phyloP scores from a whole-genome alignment of 257 asterid species.

The Gynochthodes officinalis region DNA sequence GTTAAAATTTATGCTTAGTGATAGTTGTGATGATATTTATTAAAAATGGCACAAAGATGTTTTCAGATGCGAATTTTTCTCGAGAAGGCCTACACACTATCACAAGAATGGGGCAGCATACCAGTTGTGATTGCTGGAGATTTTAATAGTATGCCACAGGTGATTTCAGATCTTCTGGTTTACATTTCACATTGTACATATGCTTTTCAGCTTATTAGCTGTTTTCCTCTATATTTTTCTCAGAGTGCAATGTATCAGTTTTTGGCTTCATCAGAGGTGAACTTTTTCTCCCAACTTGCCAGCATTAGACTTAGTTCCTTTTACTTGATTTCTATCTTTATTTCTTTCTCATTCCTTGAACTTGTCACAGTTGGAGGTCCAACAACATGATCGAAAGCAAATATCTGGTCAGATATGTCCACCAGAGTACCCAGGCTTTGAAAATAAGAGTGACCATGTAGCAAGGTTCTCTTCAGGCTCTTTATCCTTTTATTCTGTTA shows the following conservation, averaged over 20 bases:
- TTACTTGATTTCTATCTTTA: slow-evolving; percentile 8
- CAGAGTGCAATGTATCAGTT: slow-evolving; percentile 89
- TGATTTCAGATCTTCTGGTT: slow-evolving; percentile 16
- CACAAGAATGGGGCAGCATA: slow-evolving; percentile 76
- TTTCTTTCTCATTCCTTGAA: slow-evolving; percentile 7
- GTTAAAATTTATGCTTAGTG: not conserved
- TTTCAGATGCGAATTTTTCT: slow-evolving; percentile 68
- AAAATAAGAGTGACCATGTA: slow-evolving; percentile 19
- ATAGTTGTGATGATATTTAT: not conserved
- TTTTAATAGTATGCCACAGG: slow-evolving; percentile 77
- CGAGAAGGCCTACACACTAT: slow-evolving; percentile 68
- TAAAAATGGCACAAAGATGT: not conserved
- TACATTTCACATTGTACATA: not conserved
- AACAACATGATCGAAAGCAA: slow-evolving; percentile 56
- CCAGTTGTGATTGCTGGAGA: slow-evolving; percentile 77
- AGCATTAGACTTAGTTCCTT: slow-evolving; percentile 10
- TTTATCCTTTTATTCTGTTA: not conserved
- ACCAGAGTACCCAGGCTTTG: slow-evolving; percentile 21
- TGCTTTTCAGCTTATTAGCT: slow-evolving; percentile 15
- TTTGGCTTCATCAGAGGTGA: slow-evolving; percentile 69
- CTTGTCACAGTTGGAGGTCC: slow-evolving; percentile 57
- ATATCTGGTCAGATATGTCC: slow-evolving; percentile 67
- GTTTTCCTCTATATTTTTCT: slow-evolving; percentile 24
- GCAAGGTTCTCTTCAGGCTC: slow-evolving; percentile 32
- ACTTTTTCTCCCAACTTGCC: slow-evolving; percentile 20